Conservation (phyloP, 2,329 filamentous ascomycete species). For the Phialophora chinensis region DNA sequence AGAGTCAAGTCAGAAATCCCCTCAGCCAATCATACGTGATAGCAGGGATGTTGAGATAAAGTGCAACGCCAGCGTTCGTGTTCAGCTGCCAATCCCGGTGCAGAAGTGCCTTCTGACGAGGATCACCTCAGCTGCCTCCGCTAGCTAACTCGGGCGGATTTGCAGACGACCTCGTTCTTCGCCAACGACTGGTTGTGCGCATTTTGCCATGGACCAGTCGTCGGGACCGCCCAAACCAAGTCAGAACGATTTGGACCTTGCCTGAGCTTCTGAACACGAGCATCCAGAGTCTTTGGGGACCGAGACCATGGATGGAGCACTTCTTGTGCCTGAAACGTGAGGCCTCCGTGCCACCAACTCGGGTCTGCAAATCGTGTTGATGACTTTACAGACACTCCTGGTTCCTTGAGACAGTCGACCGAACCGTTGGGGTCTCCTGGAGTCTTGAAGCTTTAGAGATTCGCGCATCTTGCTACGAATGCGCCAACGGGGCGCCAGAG, state of each 20-base stretch:
- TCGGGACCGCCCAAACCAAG: constrained; percentile 25
- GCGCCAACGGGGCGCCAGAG: constrained; percentile 22
- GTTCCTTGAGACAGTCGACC: constrained; percentile 31
- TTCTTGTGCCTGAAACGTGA: constrained; percentile 26
- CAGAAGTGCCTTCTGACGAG: constrained; percentile 35
- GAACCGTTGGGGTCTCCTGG: constrained; percentile 5
- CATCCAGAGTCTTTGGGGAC: constrained; percentile 6
- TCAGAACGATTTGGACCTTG: constrained; percentile 18
- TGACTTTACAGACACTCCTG: constrained; percentile 16
- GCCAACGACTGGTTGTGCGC: constrained; percentile 37
- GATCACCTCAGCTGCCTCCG: constrained; percentile 36
- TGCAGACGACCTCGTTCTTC: constrained; percentile 24
- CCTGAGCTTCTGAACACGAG: constrained; percentile 8
- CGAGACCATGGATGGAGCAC: constrained; percentile 11
- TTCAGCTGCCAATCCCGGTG: constrained; percentile 29
- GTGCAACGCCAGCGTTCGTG: constrained; percentile 24
- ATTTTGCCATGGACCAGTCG: constrained; percentile 30
- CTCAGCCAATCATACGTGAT: constrained; percentile 30
- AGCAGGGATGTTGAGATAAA: constrained; percentile 36
- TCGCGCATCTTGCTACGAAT: constrained; percentile 19
- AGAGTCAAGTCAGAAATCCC: constrained; percentile 7
- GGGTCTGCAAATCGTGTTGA: constrained; percentile 36
- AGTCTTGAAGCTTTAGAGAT: constrained; percentile 7
- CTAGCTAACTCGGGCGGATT: constrained; percentile 37
- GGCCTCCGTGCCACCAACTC: constrained; percentile 25